These are phyloP conservation scores for Leonotis leonurus DNA, from an alignment of 257 asterid species.

Conservation along the genomic window DNA sequence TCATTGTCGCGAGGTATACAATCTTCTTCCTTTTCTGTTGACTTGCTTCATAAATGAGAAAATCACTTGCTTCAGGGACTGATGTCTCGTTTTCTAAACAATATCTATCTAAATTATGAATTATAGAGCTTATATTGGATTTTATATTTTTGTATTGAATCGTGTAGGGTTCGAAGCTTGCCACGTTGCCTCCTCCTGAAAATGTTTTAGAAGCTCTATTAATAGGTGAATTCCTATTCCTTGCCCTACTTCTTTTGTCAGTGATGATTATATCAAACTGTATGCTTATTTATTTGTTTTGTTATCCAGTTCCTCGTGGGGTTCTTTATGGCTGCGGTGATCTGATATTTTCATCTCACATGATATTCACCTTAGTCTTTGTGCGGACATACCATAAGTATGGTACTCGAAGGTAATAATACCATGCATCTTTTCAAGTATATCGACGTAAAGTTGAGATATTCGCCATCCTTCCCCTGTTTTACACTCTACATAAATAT, in stretches of 20 bases:
- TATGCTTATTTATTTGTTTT: constrained; percentile 4
- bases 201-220: constrained; percentile 53
- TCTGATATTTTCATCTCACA: constrained; percentile 93
- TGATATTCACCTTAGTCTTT: constrained; percentile 91
- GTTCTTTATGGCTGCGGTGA: constrained; percentile 97
- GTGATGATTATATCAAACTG: neutral
- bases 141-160: neutral
- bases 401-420: constrained; percentile 50
- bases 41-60: neutral
- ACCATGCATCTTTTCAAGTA: neutral
- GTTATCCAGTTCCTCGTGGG: constrained; percentile 74
- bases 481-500: neutral
- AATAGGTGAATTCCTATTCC: constrained; percentile 36
- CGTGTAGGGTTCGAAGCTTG: constrained; percentile 87
- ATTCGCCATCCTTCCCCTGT: neutral
- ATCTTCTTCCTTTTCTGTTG: neutral
- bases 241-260: neutral
- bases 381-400: constrained; percentile 85
- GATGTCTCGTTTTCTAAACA: neutral
- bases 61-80: neutral
- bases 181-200: constrained; percentile 78
- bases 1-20: constrained; percentile 90
- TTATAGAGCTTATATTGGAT: constrained; percentile 9
- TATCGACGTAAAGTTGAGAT: neutral
- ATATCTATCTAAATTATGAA: neutral